These are phyloP conservation scores for Myxozyma melibiosi DNA, from an alignment of 805 yeast genomes.

Conservation along the genomic window DNA sequence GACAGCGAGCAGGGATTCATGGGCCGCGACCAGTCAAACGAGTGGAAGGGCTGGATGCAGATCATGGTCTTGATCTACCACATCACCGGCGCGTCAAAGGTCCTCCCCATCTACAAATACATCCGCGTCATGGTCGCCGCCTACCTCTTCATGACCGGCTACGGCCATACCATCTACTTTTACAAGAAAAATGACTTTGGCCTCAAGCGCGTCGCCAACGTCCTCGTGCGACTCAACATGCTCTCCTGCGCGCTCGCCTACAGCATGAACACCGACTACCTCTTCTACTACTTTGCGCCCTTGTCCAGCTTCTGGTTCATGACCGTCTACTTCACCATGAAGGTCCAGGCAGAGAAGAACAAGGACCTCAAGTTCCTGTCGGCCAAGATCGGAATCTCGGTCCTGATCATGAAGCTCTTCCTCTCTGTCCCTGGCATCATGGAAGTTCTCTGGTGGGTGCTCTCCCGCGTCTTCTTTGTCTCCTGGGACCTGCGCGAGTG, in stretches of 20 bases:
- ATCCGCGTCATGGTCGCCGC: constrained; percentile 37
- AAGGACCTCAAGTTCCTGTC: constrained; percentile 27
- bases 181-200: constrained; percentile 35
- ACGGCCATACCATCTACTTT: constrained; percentile 35
- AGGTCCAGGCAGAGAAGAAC: constrained; percentile 23
- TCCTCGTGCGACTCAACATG: constrained; percentile 34
- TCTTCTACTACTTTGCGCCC: constrained; percentile 37
- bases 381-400: constrained; percentile 29
- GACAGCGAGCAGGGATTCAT: constrained; percentile 33
- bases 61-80: constrained; percentile 35
- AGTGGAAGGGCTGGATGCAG: constrained; percentile 40
- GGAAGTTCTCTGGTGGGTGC: constrained; percentile 29
- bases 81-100: constrained; percentile 37
- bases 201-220: constrained; percentile 35
- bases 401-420: constrained; percentile 13
- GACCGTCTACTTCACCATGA: constrained; percentile 34
- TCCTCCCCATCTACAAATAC: constrained; percentile 35
- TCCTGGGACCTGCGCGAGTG: constrained; percentile 37
- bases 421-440: constrained; percentile 31
- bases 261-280: constrained; percentile 36
- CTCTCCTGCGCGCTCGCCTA: constrained; percentile 35
- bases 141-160: constrained; percentile 37
- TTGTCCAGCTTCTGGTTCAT: constrained; percentile 36
- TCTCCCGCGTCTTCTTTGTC: constrained; percentile 31
- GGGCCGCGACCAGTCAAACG: constrained; percentile 37